These are phyloP conservation scores for Diplogelasinospora grovesii DNA, from an alignment of 495 filamentous ascomycete species.

Conservation along the genomic window DNA sequence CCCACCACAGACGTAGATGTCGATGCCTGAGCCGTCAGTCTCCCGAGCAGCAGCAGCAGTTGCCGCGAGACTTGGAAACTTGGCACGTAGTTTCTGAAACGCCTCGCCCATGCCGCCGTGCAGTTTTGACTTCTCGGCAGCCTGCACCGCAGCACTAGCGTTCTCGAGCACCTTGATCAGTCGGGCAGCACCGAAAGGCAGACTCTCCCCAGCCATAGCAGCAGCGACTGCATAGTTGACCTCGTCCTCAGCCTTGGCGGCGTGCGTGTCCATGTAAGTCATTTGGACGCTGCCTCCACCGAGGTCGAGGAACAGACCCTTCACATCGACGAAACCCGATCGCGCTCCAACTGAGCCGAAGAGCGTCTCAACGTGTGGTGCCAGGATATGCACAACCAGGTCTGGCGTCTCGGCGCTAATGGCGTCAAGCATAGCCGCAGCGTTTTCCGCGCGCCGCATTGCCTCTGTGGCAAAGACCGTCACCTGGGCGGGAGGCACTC, in stretches of 20 bases:
- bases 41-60: constrained; percentile 46
- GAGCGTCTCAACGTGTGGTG: constrained; percentile 73
- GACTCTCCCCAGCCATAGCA: constrained; percentile 41
- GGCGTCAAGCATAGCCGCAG: constrained; percentile 53
- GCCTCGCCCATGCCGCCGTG: constrained; percentile 52
- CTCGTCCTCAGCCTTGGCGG: constrained; percentile 36
- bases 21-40: constrained; percentile 47
- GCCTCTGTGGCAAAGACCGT: constrained; percentile 83
- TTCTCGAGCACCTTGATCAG: constrained; percentile 55
- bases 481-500: constrained; percentile 56
- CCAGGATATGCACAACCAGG: constrained; percentile 62
- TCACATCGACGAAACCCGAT: constrained; percentile 55
- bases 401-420: constrained; percentile 53
- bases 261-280: constrained; percentile 67
- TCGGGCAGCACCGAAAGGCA: constrained; percentile 86
- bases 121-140: constrained; percentile 51
- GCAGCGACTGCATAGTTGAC: constrained; percentile 44
- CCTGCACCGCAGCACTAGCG: constrained; percentile 34
- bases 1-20: constrained; percentile 81
- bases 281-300: constrained; percentile 90
- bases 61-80: constrained; percentile 40
- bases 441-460: constrained; percentile 74
- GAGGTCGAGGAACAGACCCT: constrained; percentile 76
- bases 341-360: constrained; percentile 79
- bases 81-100: constrained; percentile 53